phyloP scores from a whole-genome alignment of 345 rosid genomes.

The Zanthoxylum bungeanum region DNA sequence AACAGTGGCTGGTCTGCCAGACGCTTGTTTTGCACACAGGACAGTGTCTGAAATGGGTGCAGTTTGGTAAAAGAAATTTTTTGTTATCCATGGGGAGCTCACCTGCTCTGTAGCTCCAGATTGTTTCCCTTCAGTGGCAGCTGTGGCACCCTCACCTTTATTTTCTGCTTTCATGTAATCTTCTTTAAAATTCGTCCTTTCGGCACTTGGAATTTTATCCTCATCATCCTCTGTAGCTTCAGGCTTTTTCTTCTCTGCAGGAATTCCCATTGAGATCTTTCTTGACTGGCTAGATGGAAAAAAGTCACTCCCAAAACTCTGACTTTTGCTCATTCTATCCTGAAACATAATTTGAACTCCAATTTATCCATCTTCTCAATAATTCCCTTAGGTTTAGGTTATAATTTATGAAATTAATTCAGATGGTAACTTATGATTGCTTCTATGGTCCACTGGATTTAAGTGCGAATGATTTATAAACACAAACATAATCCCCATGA shows the following conservation, averaged over 20 bases:
- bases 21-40: conserved; percentile 25
- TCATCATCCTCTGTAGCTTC: conserved; percentile 30
- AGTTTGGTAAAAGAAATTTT: conserved; percentile 35
- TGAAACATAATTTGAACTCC: conserved; percentile 31
- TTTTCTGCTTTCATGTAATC: conserved; percentile 24
- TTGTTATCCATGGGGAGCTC: conserved; percentile 63
- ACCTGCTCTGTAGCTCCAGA: conserved; percentile 36
- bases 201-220: conserved; percentile 23
- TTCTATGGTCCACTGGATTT: neutral
- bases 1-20: conserved; percentile 29
- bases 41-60: conserved; percentile 34
- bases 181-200: conserved; percentile 30
- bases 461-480: no score
- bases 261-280: conserved; percentile 82
- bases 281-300: conserved; percentile 65
- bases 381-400: neutral
- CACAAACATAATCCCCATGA: no score
- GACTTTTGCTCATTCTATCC: conserved; percentile 50
- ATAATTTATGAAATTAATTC: neutral
- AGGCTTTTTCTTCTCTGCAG: conserved; percentile 43
- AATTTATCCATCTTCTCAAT: conserved; percentile 3
- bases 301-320: conserved; percentile 55
- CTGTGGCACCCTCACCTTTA: conserved; percentile 23
- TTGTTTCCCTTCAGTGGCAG: conserved; percentile 32
- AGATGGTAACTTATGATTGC: neutral